Conservation (phyloP, 2,329 filamentous ascomycete genomes). For the Ceratocystis colombiana region DNA sequence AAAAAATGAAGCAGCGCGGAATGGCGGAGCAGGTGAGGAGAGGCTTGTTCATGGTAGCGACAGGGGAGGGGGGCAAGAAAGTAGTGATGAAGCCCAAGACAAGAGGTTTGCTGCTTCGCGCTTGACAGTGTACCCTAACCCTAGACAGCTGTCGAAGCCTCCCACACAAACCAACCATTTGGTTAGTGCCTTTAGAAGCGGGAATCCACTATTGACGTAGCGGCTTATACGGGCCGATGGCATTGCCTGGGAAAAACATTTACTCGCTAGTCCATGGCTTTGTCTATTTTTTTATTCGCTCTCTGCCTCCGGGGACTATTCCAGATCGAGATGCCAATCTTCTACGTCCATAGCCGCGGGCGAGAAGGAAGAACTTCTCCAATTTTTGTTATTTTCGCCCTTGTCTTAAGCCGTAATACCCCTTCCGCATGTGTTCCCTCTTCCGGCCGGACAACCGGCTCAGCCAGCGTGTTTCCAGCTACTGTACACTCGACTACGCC, state of each 20-base stretch:
- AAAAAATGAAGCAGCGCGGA: not conserved
- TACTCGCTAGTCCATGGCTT: no score
- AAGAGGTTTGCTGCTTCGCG: no score
- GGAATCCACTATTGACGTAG: no score
- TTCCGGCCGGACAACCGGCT: conserved; percentile 3
- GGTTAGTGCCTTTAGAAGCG: no score
- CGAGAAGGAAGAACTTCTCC: not conserved
- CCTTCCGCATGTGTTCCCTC: not conserved
- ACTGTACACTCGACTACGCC: no score
- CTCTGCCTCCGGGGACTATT: not conserved
- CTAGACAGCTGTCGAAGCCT: not conserved
- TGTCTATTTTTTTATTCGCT: no score
- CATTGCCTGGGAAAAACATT: no score
- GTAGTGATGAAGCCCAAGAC: no score
- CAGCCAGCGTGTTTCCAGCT: not conserved
- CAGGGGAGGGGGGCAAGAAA: no score
- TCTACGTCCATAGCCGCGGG: not conserved
- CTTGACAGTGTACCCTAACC: not conserved
- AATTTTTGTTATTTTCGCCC: not conserved
- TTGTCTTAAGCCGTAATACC: not conserved
- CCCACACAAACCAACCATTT: no score
- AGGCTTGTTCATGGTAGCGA: no score
- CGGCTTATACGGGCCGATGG: no score
- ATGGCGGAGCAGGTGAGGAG: not conserved
- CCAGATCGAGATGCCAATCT: not conserved